A percentile compares a stretch with the other conserved stretches of the same genome.
phyloP scores from a whole-genome alignment of 164 flowering plant species.

The Euptelea pleiosperma region DNA sequence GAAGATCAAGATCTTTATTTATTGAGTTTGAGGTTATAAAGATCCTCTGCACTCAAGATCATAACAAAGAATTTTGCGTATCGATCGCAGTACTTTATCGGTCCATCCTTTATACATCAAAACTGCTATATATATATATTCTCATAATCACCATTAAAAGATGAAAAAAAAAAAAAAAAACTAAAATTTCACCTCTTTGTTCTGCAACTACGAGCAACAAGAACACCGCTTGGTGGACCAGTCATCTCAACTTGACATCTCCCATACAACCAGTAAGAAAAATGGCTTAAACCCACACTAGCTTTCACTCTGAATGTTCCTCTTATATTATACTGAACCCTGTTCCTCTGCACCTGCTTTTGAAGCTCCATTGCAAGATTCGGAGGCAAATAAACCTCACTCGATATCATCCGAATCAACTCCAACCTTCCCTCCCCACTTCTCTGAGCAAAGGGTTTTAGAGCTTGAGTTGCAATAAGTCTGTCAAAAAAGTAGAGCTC shows the following conservation, averaged over 20 bases:
- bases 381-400: conserved; percentile 58
- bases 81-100: no score
- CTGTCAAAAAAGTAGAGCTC: conserved; percentile 56
- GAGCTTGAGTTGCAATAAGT: conserved; percentile 49
- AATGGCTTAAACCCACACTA: conserved; percentile 47
- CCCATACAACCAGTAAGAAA: conserved; percentile 62
- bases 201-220: conserved; percentile 53
- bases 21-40: neutral
- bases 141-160: no score
- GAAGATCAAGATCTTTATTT: neutral
- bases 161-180: neutral
- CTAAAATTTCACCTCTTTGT: conserved; percentile 44
- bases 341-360: conserved; percentile 57
- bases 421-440: conserved; percentile 40
- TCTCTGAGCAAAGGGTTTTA: conserved; percentile 54
- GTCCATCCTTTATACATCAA: no score
- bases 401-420: conserved; percentile 57
- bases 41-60: neutral
- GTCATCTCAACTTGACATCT: conserved; percentile 70
- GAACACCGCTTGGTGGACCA: conserved; percentile 71
- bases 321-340: conserved; percentile 46
- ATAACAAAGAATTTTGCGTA: neutral
- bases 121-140: no score
- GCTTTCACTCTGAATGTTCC: conserved; percentile 60
- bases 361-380: conserved; percentile 45